Conservation (phyloP, 257 asterid genomes). For the Agastache rugosa region DNA sequence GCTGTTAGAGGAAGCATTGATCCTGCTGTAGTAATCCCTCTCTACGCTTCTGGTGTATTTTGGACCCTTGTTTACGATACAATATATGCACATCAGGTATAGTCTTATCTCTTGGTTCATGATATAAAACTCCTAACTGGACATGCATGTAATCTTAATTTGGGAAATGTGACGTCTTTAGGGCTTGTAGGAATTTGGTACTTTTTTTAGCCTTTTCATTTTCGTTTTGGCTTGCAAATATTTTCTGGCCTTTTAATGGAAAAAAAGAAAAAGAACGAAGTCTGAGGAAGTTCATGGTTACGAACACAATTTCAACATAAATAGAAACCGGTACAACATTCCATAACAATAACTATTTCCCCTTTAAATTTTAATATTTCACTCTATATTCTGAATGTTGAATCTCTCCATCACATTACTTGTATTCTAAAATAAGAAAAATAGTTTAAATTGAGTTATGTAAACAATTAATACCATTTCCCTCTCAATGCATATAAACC, state of each 20-base stretch:
- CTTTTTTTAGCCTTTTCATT: slow-evolving; percentile 15
- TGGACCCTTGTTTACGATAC: slow-evolving; percentile 88
- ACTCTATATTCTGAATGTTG: slow-evolving; percentile 13
- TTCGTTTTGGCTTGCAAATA: not conserved
- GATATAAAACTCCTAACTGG: not conserved
- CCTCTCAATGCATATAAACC: not conserved
- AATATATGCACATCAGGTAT: slow-evolving; percentile 95
- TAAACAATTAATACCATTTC: slow-evolving; percentile 10
- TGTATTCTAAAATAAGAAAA: slow-evolving; percentile 9
- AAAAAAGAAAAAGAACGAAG: not conserved
- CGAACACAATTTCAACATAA: slow-evolving; percentile 25
- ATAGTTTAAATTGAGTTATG: slow-evolving; percentile 1
- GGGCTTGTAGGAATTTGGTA: slow-evolving; percentile 13
- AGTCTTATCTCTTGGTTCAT: slow-evolving; percentile 22
- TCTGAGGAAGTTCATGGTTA: slow-evolving; percentile 13
- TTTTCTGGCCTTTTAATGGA: not conserved
- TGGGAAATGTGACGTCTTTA: slow-evolving; percentile 3
- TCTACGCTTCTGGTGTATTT: slow-evolving; percentile 68
- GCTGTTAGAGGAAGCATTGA: slow-evolving; percentile 80
- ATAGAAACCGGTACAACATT: slow-evolving; percentile 5
- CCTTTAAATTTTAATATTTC: slow-evolving; percentile 12
- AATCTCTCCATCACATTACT: not conserved
- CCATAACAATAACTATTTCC: slow-evolving; percentile 13
- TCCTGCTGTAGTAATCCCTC: slow-evolving; percentile 74
- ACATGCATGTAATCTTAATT: not conserved